Evolutionary conservation across 2,329 filamentous ascomycete species (phyloP).

Genomic region (Neopestalotiopsis rosae): DNA sequence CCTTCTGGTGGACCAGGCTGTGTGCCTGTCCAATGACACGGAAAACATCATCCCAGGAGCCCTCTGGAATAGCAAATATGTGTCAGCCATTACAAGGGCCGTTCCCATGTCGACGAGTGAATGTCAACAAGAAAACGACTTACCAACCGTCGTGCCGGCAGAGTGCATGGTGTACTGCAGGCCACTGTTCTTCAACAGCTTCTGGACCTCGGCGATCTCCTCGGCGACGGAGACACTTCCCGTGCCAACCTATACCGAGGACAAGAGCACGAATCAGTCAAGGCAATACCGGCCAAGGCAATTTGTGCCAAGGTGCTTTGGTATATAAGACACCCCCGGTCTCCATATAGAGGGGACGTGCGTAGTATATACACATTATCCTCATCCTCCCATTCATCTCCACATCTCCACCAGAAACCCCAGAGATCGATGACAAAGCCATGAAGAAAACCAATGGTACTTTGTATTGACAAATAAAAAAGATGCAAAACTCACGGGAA

Average conservation of each 20-base stretch:
- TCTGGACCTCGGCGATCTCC: slow-evolving; percentile 88
- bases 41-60: slow-evolving; percentile 89
- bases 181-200: slow-evolving; percentile 79
- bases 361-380: neutral
- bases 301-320: neutral
- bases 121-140: slow-evolving; percentile 35
- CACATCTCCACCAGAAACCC: neutral
- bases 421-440: neutral
- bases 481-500: slow-evolving; percentile 64
- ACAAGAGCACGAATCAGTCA: neutral
- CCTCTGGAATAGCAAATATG: slow-evolving; percentile 62
- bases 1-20: slow-evolving; percentile 74
- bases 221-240: slow-evolving; percentile 75
- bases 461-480: neutral
- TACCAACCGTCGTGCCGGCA: slow-evolving; percentile 90
- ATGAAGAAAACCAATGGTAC: neutral
- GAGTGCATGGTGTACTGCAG: slow-evolving; percentile 90
- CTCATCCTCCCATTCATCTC: neutral
- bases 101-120: neutral
- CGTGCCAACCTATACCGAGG: slow-evolving; percentile 72
- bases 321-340: neutral
- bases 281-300: neutral
- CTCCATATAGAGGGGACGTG: neutral
- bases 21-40: slow-evolving; percentile 85
- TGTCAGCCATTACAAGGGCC: neutral